Conservation (phyloP, 192 early-diverging fungal genomes). For the Backusella parvicylindrica region DNA sequence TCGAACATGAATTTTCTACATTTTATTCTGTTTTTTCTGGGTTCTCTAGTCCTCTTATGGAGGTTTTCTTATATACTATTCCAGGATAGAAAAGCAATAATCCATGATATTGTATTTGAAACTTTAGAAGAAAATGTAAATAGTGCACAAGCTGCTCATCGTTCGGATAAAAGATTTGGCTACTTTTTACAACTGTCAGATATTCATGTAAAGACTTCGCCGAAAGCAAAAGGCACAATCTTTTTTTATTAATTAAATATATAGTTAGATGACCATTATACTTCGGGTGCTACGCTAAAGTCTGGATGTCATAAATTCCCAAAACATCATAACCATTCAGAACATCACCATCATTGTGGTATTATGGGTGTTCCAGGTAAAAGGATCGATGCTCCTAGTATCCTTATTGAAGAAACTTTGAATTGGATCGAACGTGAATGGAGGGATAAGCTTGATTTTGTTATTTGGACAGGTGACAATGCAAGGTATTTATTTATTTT, state of each 20-base stretch:
- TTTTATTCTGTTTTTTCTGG: neutral
- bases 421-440: conserved; percentile 50
- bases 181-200: conserved; percentile 70
- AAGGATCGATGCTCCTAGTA: conserved; percentile 60
- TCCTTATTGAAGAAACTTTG: conserved; percentile 57
- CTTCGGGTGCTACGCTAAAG: conserved; percentile 46
- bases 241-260: neutral
- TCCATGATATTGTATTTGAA: neutral
- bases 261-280: conserved; percentile 53
- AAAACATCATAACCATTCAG: neutral
- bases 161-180: conserved; percentile 28
- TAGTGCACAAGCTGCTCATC: neutral
- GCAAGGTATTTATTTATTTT: conserved; percentile 37
- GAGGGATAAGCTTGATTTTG: conserved; percentile 59
- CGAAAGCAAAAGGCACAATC: neutral
- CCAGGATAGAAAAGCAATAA: neutral
- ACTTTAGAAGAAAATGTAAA: neutral
- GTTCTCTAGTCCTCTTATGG: neutral
- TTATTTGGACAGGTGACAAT: conserved; percentile 74
- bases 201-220: conserved; percentile 41
- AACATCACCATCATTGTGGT: conserved; percentile 38
- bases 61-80: neutral
- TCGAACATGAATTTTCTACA: neutral
- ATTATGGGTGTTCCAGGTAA: conserved; percentile 49
- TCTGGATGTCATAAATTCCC: conserved; percentile 54